Conservation (phyloP, 495 filamentous ascomycete genomes). For the Lentithecium fluviatile region DNA sequence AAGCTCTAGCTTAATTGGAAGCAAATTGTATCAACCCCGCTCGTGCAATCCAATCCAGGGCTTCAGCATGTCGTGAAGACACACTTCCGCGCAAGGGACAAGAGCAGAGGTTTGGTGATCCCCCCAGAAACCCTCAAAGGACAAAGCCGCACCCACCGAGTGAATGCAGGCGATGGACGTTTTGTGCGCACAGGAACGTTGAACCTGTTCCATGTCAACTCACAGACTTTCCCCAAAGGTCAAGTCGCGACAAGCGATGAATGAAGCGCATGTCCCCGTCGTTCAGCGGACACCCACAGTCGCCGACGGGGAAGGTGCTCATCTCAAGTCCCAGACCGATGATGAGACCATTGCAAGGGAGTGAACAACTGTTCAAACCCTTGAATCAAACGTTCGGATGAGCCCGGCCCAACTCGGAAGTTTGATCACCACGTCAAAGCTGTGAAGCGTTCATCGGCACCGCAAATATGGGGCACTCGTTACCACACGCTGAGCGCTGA, state of each 20-base stretch:
- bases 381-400: no score
- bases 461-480: no score
- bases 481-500: no score
- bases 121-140: slow-evolving; percentile 13
- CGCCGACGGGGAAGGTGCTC: not conserved
- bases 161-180: not conserved
- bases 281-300: not conserved
- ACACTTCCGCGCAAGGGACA: not conserved
- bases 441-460: no score
- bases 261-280: slow-evolving; percentile 12
- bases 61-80: not conserved
- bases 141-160: slow-evolving; percentile 4
- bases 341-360: not conserved
- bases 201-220: slow-evolving; percentile 21
- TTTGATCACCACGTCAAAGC: no score
- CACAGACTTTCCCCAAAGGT: slow-evolving; percentile 9
- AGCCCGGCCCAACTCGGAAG: no score
- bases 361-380: no score
- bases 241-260: slow-evolving; percentile 17
- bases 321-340: not conserved
- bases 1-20: slow-evolving; percentile 63
- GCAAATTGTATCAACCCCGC: slow-evolving; percentile 43
- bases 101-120: not conserved
- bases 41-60: not conserved
- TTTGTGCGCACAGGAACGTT: slow-evolving; percentile 26